Evolutionary conservation across 140 eudicot genomes (phyloP), one percentile per base, ranked within the genome.

Genomic region (Stevia rebaudiana): DNA sequence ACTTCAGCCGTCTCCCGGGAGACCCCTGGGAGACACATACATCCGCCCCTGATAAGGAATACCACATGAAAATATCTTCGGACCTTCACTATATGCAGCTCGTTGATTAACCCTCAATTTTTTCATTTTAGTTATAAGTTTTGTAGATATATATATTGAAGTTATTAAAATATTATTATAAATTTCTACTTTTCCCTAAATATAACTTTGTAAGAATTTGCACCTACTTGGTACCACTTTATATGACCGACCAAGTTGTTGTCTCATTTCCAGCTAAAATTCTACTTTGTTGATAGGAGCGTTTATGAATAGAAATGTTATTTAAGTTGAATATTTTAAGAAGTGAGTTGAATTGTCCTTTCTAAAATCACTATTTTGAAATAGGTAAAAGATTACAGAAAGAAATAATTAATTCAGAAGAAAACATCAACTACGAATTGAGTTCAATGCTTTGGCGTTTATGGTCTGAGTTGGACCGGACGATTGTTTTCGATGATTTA

Each of bases 261-360:
- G 62, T 55, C 41, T 55, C 62, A 30, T 55, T 55, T 55, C 30
- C 23, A 30, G 62, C 62, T 55, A 55, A 55, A 55, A 3, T 55
- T 55, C n/a, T 7, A 3, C 24, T 30, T 55, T 55, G 61, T 15
- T 55, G 62, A 30, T 30, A 3, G 11, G 35, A 30, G 41, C 7
- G 16, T 22, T 55, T 3, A n/a, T 28, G 42, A 55, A 55, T 55
- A 30, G 15, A 30, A 8, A 24, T 24, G 60, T 55, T 7, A 49
- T 49, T 23, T 2, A 55, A n/a, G 36, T 55, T 55, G 41, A 30
- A n/a, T 46, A 7, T 46, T 46, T 46, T 15, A 6, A 7, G 17
- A 46, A 8, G 10, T 8, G 9, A 16, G 52, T 46, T 46, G 23
- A 44, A 44, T 15, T 44, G 1, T 44, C 51, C 37, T 33, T 8